Conservation (phyloP, 1,139 yeast species). For the Pichia terricola region DNA sequence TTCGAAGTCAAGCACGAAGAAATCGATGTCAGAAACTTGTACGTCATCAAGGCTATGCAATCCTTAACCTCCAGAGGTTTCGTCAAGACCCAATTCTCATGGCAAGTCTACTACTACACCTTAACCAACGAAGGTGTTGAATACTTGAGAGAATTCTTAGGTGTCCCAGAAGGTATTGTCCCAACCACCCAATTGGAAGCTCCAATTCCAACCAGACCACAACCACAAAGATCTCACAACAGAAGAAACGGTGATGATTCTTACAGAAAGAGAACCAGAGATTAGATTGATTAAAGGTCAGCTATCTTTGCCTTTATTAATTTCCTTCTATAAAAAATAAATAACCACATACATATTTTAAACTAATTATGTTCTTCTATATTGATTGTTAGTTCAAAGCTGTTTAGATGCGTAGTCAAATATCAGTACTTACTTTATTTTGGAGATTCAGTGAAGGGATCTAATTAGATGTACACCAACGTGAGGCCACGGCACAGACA, state of each 20-base stretch:
- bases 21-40: slow-evolving; percentile 95
- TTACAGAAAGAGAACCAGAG: slow-evolving; percentile 36
- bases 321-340: slow-evolving; percentile 5
- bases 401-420: too few relatives aligned
- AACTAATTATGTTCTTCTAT: neutral
- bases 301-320: slow-evolving; percentile 2
- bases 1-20: slow-evolving; percentile 97
- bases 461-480: too few relatives aligned
- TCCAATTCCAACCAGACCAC: slow-evolving; percentile 78
- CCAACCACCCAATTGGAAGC: slow-evolving; percentile 98
- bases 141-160: slow-evolving; percentile 95
- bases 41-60: slow-evolving; percentile 98
- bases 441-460: too few relatives aligned
- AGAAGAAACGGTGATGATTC: slow-evolving; percentile 28
- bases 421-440: too few relatives aligned
- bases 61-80: slow-evolving; percentile 97
- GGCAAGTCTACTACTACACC: slow-evolving; percentile 99
- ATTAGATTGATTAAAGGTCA: slow-evolving; percentile 12
- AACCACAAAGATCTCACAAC: slow-evolving; percentile 44
- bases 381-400: too few relatives aligned
- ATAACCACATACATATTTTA: neutral
- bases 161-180: slow-evolving; percentile 97
- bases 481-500: too few relatives aligned
- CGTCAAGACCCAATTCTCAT: slow-evolving; percentile 99
- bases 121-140: slow-evolving; percentile 99